Evolutionary conservation across 176 grass and related monocot genomes (phyloP).

Genomic region (Eragrostis nindensis): DNA sequence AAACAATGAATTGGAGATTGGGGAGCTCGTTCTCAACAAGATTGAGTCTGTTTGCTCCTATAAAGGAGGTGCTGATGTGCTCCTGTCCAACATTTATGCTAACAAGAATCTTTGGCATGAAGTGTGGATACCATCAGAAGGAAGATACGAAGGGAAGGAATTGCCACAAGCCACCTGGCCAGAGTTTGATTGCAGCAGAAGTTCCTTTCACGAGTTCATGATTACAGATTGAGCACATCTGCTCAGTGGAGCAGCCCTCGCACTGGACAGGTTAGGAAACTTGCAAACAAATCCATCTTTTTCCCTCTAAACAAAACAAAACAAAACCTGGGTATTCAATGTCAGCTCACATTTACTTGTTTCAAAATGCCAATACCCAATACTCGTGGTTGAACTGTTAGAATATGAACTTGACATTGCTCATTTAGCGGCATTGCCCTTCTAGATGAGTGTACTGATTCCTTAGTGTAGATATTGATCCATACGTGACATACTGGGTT

Average conservation of each 20-base stretch:
- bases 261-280: constrained; percentile 34
- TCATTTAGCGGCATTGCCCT: neutral
- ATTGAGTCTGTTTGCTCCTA: constrained; percentile 59
- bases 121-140: constrained; percentile 62
- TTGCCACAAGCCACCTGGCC: constrained; percentile 60
- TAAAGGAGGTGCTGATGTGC: constrained; percentile 68
- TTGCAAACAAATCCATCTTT: neutral
- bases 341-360: neutral
- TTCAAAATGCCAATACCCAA: constrained; percentile 30
- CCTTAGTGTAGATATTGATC: constrained; percentile 1
- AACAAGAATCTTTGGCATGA: constrained; percentile 62
- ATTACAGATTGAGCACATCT: neutral
- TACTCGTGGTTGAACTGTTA: constrained; percentile 3
- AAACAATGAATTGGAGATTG: constrained; percentile 59
- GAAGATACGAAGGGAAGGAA: constrained; percentile 37
- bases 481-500: neutral
- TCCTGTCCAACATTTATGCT: constrained; percentile 77
- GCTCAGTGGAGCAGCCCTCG: neutral
- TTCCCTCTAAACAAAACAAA: neutral
- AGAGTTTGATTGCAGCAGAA: constrained; percentile 50
- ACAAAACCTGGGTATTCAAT: neutral
- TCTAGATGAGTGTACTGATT: constrained; percentile 9
- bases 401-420: neutral
- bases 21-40: constrained; percentile 59
- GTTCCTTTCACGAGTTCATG: constrained; percentile 37